These are phyloP conservation scores for Pythium pectinolyticum DNA, from an alignment of 352 stramenopile genomes.

Conservation along the genomic window DNA sequence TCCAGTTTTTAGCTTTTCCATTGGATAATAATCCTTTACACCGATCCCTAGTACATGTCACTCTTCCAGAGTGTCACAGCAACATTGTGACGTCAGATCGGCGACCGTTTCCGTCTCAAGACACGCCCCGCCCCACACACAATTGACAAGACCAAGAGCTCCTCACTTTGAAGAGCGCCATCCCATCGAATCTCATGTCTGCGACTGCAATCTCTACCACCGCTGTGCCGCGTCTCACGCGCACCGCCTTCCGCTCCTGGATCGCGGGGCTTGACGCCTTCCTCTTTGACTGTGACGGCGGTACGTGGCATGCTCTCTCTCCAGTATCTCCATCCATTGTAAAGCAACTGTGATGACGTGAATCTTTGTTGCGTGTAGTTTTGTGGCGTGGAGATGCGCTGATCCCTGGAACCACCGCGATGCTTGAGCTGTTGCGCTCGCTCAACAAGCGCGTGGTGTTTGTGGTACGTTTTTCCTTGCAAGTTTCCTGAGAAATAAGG, in stretches of 20 bases:
- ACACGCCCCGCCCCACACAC: too few relatives aligned
- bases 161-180: too few relatives aligned
- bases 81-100: too few relatives aligned
- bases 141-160: too few relatives aligned
- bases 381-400: slow-evolving; percentile 47
- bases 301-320: slow-evolving; percentile 24
- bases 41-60: too few relatives aligned
- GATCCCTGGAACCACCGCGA: slow-evolving; percentile 64
- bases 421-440: slow-evolving; percentile 62
- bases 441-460: slow-evolving; percentile 85
- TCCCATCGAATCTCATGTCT: too few relatives aligned
- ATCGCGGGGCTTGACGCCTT: slow-evolving; percentile 69
- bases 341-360: background rate
- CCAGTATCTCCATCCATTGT: background rate
- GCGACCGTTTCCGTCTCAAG: too few relatives aligned
- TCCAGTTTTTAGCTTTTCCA: too few relatives aligned
- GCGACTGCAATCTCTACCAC: slow-evolving; percentile 36
- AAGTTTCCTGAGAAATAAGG: too few relatives aligned
- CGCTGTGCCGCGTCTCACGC: slow-evolving; percentile 4
- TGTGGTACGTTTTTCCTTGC: slow-evolving; percentile 60
- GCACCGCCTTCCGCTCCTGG: slow-evolving; percentile 32
- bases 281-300: slow-evolving; percentile 83
- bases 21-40: too few relatives aligned
- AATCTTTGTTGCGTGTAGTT: slow-evolving; percentile 24
- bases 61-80: too few relatives aligned